A percentile compares a stretch with the other conserved stretches of the same genome.
These are phyloP conservation scores for Penicillium dipodomyicola DNA, from an alignment of 495 filamentous ascomycete species.

Conservation along the genomic window DNA sequence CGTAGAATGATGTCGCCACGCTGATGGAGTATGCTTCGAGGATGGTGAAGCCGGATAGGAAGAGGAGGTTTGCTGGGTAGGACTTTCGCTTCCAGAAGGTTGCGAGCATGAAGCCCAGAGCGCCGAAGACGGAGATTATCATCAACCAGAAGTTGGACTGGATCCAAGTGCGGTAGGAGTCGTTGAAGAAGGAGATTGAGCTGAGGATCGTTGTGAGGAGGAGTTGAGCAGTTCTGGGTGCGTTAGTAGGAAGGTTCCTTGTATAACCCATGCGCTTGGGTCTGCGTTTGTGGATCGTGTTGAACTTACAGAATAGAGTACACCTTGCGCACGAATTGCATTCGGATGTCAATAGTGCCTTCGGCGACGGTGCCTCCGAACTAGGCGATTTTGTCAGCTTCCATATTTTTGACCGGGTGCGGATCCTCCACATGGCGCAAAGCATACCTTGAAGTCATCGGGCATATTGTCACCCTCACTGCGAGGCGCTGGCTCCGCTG, in stretches of 20 bases:
- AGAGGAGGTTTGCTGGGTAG: conserved; percentile 91
- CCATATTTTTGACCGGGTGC: not conserved
- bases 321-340: conserved; percentile 96
- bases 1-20: conserved; percentile 86
- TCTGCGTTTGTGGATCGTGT: not conserved
- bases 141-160: conserved; percentile 80
- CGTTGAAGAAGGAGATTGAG: conserved; percentile 80
- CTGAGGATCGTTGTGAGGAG: conserved; percentile 77
- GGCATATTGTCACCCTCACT: conserved; percentile 87
- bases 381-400: conserved; percentile 35
- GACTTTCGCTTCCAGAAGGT: conserved; percentile 98
- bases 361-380: conserved; percentile 90
- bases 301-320: conserved; percentile 71
- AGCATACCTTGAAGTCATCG: conserved; percentile 88
- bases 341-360: conserved; percentile 90
- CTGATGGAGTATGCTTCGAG: conserved; percentile 92
- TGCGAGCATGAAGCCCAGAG: conserved; percentile 76
- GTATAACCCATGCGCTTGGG: not conserved
- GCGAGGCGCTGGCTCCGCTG: conserved; percentile 61
- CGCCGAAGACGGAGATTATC: conserved; percentile 76
- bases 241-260: conserved; percentile 9
- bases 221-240: conserved; percentile 74
- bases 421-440: not conserved
- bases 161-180: conserved; percentile 80
- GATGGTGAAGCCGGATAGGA: conserved; percentile 86